phyloP scores from a whole-genome alignment of 176 grass and related monocot species.

The Carex cristatella region DNA sequence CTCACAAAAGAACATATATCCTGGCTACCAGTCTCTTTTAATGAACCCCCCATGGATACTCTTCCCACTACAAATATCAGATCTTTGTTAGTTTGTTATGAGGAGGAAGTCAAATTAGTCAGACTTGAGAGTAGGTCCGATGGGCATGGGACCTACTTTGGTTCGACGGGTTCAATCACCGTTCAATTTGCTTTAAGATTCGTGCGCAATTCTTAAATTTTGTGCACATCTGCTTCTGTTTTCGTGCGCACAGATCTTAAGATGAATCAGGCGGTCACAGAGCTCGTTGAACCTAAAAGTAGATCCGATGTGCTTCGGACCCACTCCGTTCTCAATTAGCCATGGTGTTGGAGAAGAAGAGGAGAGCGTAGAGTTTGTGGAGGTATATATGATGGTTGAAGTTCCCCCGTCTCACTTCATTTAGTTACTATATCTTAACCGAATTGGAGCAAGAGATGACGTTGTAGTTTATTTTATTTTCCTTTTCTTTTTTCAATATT shows the following conservation, averaged over 20 bases:
- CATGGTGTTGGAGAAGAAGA: background rate
- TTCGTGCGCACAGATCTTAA: no score
- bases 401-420: background rate
- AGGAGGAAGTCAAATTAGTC: no score
- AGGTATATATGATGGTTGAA: background rate
- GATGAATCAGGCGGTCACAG: no score
- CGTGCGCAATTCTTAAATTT: no score
- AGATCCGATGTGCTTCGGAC: no score
- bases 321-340: background rate
- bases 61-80: background rate
- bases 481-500: background rate
- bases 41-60: background rate
- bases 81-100: no score
- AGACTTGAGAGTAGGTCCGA: no score
- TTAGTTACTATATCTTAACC: background rate
- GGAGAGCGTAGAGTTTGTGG: background rate
- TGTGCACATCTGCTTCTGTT: no score
- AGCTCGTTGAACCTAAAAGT: no score
- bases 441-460: background rate
- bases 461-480: background rate
- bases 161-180: no score
- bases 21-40: background rate
- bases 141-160: no score
- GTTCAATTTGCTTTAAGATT: no score
- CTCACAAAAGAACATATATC: background rate